Base-by-base conservation (phyloP, 345 rosid species). In the Raphanus raphanistrum region DNA sequence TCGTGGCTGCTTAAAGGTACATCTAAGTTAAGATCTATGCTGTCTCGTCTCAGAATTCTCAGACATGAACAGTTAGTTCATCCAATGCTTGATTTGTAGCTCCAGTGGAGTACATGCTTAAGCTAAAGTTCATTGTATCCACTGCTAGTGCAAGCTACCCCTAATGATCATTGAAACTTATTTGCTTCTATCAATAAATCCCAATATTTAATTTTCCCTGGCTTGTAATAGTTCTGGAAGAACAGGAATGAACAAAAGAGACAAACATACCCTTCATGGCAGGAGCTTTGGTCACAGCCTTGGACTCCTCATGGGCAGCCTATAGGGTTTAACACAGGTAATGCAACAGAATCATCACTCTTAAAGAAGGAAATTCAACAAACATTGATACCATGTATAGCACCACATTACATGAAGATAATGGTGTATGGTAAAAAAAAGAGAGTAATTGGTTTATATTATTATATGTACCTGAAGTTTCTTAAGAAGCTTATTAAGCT, bases 301-400 rank as follows among this genome's bases (percentile, higher is more conserved):
- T 94, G 3, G 98, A 90, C 63, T 92, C 97, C 87, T 94, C 98
- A 43, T 94, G 93, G 26, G 97, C 89, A 68, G 92, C 97, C 98
- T 94, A 52, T 21, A 81, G 17, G 6, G 8, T 76, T 52, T 52
- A 16, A 52, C 1, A 52, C 7, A 7, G 10, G 10, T 55, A 55
- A 55, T 55, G 2, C 2, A 55, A 55, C 11, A 55, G 4, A 7
- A 21, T 55, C 2, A 55, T 17, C 17, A 7, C 17, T 8, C 60
- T 55, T 17, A 5, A 17, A 17, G 5, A 55, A 3, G 58, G 28
- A 16, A 16, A 55, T 11, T 26, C 12, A 55, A 55, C 60, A 55
- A 54, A 21, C 59, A 55, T 17, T 55, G 5, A 55, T 55, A 17
- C 60, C 6, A 16, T 16, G 17, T 54, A 48, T 48, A 4, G 54